Conservation (phyloP, 345 rosid genomes). For the Firmiana major region DNA sequence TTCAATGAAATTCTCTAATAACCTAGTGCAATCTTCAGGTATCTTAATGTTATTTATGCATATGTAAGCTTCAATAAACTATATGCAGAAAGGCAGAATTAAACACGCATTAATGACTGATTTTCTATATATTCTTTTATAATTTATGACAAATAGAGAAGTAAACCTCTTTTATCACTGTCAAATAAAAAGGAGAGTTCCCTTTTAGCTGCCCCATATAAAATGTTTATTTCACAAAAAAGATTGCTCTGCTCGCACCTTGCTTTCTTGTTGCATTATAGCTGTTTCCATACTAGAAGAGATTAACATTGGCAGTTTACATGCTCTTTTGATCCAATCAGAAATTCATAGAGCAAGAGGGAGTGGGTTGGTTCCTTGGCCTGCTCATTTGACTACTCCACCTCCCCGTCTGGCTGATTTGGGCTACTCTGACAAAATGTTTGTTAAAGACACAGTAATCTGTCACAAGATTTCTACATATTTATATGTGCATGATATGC, state of each 20-base stretch:
- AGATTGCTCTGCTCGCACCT: background rate
- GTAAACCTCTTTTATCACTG: background rate
- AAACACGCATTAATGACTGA: background rate
- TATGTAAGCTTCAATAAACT: background rate
- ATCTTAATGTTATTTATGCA: background rate
- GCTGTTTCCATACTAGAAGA: conserved; percentile 1
- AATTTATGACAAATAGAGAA: background rate
- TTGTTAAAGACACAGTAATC: conserved; percentile 79
- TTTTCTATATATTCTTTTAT: background rate
- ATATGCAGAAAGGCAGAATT: background rate
- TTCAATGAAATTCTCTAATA: background rate
- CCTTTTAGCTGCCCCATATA: background rate
- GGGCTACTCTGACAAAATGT: conserved; percentile 72
- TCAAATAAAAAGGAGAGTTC: background rate
- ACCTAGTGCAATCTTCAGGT: background rate
- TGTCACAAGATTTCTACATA: background rate
- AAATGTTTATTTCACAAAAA: background rate
- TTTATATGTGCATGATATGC: background rate
- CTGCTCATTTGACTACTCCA: conserved; percentile 80
- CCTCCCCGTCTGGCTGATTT: conserved; percentile 91
- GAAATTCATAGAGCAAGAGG: conserved; percentile 72
- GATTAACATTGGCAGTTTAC: background rate
- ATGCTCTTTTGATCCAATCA: conserved; percentile 24
- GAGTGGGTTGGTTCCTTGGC: conserved; percentile 98
- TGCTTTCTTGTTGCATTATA: background rate